Evolutionary conservation across 306 rosid genomes (phyloP).

Genomic region (Sesbania bispinosa): DNA sequence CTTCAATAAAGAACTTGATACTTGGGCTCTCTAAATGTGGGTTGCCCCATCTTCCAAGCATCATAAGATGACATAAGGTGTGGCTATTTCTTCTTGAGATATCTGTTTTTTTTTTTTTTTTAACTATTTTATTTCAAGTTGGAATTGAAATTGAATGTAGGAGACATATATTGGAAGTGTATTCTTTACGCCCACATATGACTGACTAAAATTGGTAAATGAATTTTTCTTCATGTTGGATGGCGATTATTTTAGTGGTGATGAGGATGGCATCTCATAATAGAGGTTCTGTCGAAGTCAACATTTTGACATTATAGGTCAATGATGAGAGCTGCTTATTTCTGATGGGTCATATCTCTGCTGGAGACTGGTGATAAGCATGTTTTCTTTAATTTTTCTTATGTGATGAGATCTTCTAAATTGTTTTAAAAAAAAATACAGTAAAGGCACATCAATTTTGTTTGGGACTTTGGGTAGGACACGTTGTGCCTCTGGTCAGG

Average conservation of each 20-base stretch:
- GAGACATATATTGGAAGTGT: no score
- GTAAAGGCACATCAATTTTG: not conserved
- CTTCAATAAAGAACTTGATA: no score
- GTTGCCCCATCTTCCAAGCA: no score
- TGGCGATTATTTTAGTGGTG: not conserved
- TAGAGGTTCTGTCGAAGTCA: not conserved
- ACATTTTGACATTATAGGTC: not conserved
- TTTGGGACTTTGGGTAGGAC: not conserved
- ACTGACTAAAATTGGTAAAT: not conserved
- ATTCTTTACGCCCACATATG: no score
- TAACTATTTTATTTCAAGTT: no score
- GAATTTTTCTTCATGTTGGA: not conserved
- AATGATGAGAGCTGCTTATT: not conserved
- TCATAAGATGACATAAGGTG: no score
- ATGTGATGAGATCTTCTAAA: not conserved
- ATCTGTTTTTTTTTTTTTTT: no score
- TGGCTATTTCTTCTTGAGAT: no score
- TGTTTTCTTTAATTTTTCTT: not conserved
- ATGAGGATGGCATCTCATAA: not conserved
- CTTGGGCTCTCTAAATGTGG: no score
- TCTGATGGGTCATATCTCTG: not conserved
- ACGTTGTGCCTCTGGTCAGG: not conserved
- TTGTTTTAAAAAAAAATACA: not conserved
- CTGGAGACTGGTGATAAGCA: not conserved
- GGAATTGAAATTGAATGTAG: no score